Evolutionary conservation across 768 basidiomycete species (phyloP), one percentile per base, ranked within the genome.

Genomic region (Agrocybe praecox): DNA sequence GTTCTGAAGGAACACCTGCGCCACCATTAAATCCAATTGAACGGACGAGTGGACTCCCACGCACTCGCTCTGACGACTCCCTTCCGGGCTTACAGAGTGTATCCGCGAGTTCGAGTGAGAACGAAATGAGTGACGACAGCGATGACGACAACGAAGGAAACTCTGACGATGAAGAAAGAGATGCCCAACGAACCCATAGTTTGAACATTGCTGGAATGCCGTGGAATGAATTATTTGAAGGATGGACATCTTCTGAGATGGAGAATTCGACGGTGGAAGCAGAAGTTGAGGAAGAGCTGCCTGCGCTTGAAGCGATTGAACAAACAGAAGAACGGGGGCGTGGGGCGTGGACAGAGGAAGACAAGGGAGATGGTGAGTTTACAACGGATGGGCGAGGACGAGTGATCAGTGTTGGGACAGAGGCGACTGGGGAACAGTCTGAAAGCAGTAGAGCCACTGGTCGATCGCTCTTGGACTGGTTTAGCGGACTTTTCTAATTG

Each of bases 301-400:
- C 33, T 34, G 33, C 33, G 8, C 33, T 34, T 8, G 33, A 34
- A 34, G 7, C 33, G 33, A 15, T 34, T 40, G 36, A n/a, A n/a
- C 36, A 40, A 33, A 87, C 86, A 14, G 86, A 88, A 66, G 86
- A 86, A 23, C 76, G 86, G 46, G 86, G 86, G 9, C 74, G 52
- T 14, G 52, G 32, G 7, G 52, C 45, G 11, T 45, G 52, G 52
- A 45, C 23, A 18, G 62, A 58, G 52, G 59, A 56, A 52, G 34
- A 62, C 58, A 59, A 59, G 56, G 26, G 52, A 26, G 57, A 49
- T 21, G 52, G 11, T 7, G 44, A 18, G 33, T 18, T 26, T 9
- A 34, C 15, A 15, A 45, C 34, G 15, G 55, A 56, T n/a, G 21
- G 29, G 17, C 52, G 34, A 36, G 48, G 34, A 19, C 36, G 49